Evolutionary conservation across 1,284 basidiomycete genomes (phyloP), one percentile per base, ranked within the genome.

Genomic region (Ustilago bromivora): DNA sequence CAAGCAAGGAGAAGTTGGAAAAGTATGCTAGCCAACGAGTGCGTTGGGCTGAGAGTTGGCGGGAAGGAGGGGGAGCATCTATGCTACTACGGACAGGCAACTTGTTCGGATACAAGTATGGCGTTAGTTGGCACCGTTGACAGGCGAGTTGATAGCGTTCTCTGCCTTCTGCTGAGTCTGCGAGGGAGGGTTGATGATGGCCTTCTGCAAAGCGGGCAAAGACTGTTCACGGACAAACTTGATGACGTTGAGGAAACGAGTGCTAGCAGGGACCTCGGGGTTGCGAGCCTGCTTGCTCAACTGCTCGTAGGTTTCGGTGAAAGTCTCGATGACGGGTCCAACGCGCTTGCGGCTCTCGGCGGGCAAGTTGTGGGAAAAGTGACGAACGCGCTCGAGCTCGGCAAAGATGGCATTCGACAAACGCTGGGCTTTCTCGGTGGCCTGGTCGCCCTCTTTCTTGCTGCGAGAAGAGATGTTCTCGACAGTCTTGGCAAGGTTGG

Each of bases 201-300:
- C 76, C 69, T 85, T 84, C 71, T 85, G 82, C 41, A 85, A 66
- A 19, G 82, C 83, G 19, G 84, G 84, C 12, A 85, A 63, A 34
- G 79, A 82, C 63, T 82, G 71, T 61, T 82, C 72, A 34, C 81
- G 79, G n/a, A 85, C 78, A 64, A 80, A 85, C 57, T 62, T 63
- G 57, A 80, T 51, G 3, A 84, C 77, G 65, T 84, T 84, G 31
- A 66, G 43, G 66, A 83, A 78, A 12, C 83, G 79, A 46, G 80
- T 78, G 52, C 66, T 69, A 17, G 80, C 68, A 11, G 83, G 78
- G 12, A 81, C 61, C 31, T 80, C 77, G 23, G 78, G 67, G 67
- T 85, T 79, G 43, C 76, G 70, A n/a, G 83, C 83, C 77, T 84
- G 81, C 63, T 78, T 70, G 64, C 61, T 71, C 13, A 84, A 72